A percentile compares a stretch with the other conserved stretches of the same genome.
Evolutionary conservation across 495 filamentous ascomycete genomes (phyloP).

Genomic region (Penicillium antarcticum): DNA sequence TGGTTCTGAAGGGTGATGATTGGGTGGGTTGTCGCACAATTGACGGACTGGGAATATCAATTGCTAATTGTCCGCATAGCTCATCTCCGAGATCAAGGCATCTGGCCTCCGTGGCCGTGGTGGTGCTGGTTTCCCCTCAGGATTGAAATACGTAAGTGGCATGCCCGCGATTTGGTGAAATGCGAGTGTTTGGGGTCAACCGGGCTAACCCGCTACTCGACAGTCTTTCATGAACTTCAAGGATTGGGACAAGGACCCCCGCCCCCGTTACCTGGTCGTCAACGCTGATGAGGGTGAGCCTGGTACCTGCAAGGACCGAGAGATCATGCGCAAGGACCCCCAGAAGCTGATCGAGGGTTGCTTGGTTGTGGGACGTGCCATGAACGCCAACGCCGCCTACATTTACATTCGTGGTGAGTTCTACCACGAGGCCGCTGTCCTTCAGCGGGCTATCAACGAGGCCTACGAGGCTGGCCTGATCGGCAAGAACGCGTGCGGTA

Average conservation of each 20-base stretch:
- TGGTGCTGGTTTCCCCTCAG: conserved; percentile 96
- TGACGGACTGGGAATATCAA: conserved; percentile 9
- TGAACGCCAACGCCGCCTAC: conserved; percentile 98
- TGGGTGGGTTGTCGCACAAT: conserved; percentile 59
- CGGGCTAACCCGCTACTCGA: conserved; percentile 14
- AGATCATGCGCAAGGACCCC: conserved; percentile 99
- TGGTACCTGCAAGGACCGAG: conserved; percentile 98
- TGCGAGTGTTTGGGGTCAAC: neutral
- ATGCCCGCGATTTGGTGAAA: conserved; percentile 2
- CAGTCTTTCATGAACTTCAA: conserved; percentile 99
- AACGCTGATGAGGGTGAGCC: conserved; percentile 99
- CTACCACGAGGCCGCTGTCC: conserved; percentile 91
- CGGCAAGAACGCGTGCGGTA: conserved; percentile 95
- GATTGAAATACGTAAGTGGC: conserved; percentile 90
- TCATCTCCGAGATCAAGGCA: conserved; percentile 93
- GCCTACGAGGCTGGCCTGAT: conserved; percentile 91
- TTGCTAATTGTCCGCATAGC: conserved; percentile 46
- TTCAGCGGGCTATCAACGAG: conserved; percentile 95
- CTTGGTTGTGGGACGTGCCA: conserved; percentile 90
- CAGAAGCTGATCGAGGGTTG: conserved; percentile 98
- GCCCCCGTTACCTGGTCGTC: conserved; percentile 93
- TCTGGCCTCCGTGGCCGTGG: conserved; percentile 94
- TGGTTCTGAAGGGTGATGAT: conserved; percentile 91
- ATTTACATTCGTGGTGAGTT: conserved; percentile 99
- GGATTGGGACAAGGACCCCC: conserved; percentile 97